Base-by-base conservation (phyloP, 1,284 basidiomycete species). In the Chalciporus sp. region DNA sequence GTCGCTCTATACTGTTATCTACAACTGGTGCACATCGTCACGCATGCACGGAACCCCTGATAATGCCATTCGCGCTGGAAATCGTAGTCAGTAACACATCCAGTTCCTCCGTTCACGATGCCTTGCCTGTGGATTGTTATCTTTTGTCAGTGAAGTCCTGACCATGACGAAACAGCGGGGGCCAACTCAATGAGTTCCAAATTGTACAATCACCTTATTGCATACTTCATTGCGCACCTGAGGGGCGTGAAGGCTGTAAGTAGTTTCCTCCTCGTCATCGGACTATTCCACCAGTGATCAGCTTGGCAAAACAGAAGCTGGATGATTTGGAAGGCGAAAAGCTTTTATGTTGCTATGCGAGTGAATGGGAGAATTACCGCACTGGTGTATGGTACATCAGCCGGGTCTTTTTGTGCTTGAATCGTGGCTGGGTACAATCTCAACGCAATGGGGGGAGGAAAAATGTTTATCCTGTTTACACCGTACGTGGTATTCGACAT, bases 381-480 rank as follows among this genome's bases (percentile, higher is more conserved):
- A 94, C 88, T 1, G 96, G 96, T 55, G 95, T 96, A 8, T 94
- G 92, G 72, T 98, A 95, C 71, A 90, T 99, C 68, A 95, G 97
- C 69, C 88, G 95, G 57, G 76, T 99, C 40, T 98, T 98, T 77
- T 91, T 93, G 17, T 98, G 98, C 74, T 84, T 98, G 56, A 98
- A 99, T 72, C 92, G 96, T 55, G 94, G 98, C 74, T 99, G 97
- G 97, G 95, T 99, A 47, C 98, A 97, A 76, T 86, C 95, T 44
- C 95, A 99, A 72, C 90, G 96, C 69, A 96, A 99, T 65, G 96
- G 99, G 71, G 97, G 97, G 6, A 84, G 94, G 66, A 98, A 95
- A 74, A 89, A 91, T 49, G 90, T 98, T 40, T 98, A 97, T 73
- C 88, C 87, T 5, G 93, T 99, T 27, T 99, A 98, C 74, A 99